Evolutionary conservation across 257 asterid genomes (phyloP), one percentile per base, ranked within the genome.

Genomic region (Solanum microdontum): DNA sequence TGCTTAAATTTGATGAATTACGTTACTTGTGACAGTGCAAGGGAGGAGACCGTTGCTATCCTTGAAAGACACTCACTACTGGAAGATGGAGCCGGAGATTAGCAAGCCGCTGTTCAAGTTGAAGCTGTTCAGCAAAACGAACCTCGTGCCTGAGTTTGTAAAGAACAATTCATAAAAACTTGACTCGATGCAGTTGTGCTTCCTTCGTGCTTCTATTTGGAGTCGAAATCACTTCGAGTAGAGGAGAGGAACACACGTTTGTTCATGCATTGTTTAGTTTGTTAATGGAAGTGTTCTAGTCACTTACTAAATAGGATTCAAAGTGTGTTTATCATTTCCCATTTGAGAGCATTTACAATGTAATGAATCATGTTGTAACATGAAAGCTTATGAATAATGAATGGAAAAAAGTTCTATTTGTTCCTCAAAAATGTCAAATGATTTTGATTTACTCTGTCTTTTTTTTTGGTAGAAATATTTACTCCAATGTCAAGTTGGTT

Each of bases 11-110:
- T 86, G 84, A 72, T 21, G 48, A n/a, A 11, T 21, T 73, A 28
- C 36, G 72, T 1, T 8, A 11, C 24, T 32, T 86, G 2, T 48
- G 88, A 70, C 84, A 96, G 99, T 90, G 98, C 98, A 15, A 60
- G 92, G 92, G 94, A 94, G 77, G 98, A 93, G 86, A 94, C 98
- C 0, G 30, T 94, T 33, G 91, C 89, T 74, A 93, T 94, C 66
- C 97, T 94, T 39, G 89, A 93, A 92, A 92, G 90, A 86, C 90
- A 92, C 80, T 86, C 83, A 10, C 88, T 94, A 7, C 89, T 89
- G 13, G 94, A 90, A 92, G 96, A 93, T 86, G 85, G 76, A 73
- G 75, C 69, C 40, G 88, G 88, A 48, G 82, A 5, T 82, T 82
- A 82, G 69, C 21, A 48, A 82, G 69, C 85, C 21, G 19, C 37